Evolutionary conservation across 306 rosid genomes (phyloP), one percentile per base, ranked within the genome.

Genomic region (Canavalia ensiformis): DNA sequence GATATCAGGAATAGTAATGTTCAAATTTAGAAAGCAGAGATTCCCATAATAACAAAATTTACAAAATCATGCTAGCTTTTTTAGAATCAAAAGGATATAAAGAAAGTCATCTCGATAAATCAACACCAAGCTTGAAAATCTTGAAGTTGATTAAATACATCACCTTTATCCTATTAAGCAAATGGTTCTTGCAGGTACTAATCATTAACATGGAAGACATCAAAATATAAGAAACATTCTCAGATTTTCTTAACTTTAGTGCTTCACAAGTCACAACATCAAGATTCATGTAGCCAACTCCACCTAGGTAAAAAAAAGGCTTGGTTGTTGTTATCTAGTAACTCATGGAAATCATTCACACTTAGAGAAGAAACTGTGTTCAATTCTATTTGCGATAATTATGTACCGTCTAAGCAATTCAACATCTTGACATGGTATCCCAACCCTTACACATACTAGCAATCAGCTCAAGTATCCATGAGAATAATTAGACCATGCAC

Each of bases 1-100:
- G 59, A 78, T 77, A 28, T 52, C 45, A 55, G 45, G 8, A 79
- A 45, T 41, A 51, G 7, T 47, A 60, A 59, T 70, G 52, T 45
- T 18, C 18, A 58, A 57, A 30, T 34, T 51, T 64, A 45, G 13
- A 60, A 69, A 41, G 46, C 44, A 76, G 44, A 44, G 73, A 8
- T 37, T 13, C 12, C 13, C 51, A 73, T 1, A 42, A 56, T 28
- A 74, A 39, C n/a, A 30, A 28, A 13, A 18, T 54, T 33, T 42
- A 42, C 13, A 60, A 55, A 4, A 39, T 8, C 71, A 50, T 44
- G 9, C 44, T 34, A 63, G 31, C 25, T 18, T 34, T 44, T 34
- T 29, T 45, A 51, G 31, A 54, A 28, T 72, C 7, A 46, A 60
- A 68, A 75, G 25, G 8, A 41, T 31, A 58, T 79, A 80, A 10